Evolutionary conservation across 148 eudicot genomes (phyloP).

Genomic region (Silene uniflora): DNA sequence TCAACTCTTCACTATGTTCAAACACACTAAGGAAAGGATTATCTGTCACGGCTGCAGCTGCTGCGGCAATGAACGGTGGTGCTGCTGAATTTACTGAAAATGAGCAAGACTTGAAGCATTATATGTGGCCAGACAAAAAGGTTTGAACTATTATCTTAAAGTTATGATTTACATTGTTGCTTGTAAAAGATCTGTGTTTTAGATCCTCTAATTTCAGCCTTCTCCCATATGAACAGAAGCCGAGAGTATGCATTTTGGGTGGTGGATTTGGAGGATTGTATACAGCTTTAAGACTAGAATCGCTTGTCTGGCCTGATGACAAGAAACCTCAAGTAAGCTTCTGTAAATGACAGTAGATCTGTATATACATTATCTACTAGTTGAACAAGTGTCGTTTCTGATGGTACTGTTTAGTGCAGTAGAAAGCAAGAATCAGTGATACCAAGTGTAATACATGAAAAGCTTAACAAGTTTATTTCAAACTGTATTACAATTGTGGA

Average conservation of each 20-base stretch:
- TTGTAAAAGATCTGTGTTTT: neutral
- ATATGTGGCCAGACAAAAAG: conserved; percentile 61
- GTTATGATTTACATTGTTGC: neutral
- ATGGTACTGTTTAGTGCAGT: too few species aligned
- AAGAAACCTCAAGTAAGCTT: conserved; percentile 88
- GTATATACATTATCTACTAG: neutral
- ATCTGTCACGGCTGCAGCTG: conserved; percentile 26
- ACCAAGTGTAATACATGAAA: neutral
- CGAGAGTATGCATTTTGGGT: conserved; percentile 94
- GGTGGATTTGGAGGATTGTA: conserved; percentile 98
- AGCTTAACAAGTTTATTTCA: neutral
- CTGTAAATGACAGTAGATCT: neutral
- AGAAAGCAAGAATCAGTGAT: too few species aligned
- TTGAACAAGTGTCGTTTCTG: too few species aligned
- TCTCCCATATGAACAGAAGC: conserved; percentile 45
- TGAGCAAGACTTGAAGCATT: conserved; percentile 35
- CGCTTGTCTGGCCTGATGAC: conserved; percentile 90
- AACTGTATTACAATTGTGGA: neutral
- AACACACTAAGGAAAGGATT: conserved; percentile 29
- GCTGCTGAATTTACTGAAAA: conserved; percentile 30
- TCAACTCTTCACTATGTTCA: conserved; percentile 25
- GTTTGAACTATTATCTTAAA: conserved; percentile 21
- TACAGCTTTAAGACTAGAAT: conserved; percentile 89
- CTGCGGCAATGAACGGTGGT: conserved; percentile 33
- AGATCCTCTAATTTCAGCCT: neutral